Base-by-base conservation (phyloP, 2,329 filamentous ascomycete genomes). In the Phaeoacremonium minimum region DNA sequence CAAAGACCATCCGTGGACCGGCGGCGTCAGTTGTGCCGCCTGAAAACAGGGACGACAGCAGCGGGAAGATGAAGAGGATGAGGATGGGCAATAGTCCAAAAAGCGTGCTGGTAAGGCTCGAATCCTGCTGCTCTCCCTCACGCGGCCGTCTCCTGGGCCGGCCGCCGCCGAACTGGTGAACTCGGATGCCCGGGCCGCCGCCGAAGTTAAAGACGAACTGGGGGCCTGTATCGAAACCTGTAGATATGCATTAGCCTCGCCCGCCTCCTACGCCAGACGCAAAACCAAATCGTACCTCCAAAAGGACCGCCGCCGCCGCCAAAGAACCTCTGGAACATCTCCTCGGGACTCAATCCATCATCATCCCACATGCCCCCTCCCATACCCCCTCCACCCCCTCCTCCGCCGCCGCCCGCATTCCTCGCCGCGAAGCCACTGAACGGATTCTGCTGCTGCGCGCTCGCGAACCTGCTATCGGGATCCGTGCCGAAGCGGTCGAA, bases 281-380 rank as follows among this genome's bases (percentile, higher is more conserved):
- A 15, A n/a, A n/a, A n/a, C n/a, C n/a, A n/a, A n/a, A n/a, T n/a
- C n/a, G n/a, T 63, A 53, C 57, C 60, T 45, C 63, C 70, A 51
- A 71, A 69, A 5, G 57, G 60, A 60, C 64, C 77, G 66, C 85
- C 84, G 36, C 80, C 80, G 40, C 84, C 89, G 32, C 87, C 87
- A 68, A 98, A 98, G 75, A 98, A 98, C 45, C 91, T 80, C 57
- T 91, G 83, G 67, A 98, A 98, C 71, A 98, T 78, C 63, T 98
- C 93, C 62, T 98, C 93, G 0, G 93, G 90, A 37, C 86, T 95
- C 50, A 98, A 87, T n/a, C n/a, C n/a, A 58, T 97, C 91, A 42
- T 93, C 89, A 37, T 93, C 87, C 63, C 85, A 95, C 71, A 83
- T 81, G 13, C 76, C 72, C 28, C 73, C 75, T 29, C 73, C 75